A percentile compares a stretch with the other conserved stretches of the same genome.
phyloP scores from a whole-genome alignment of 1,284 basidiomycete genomes.

The Puccinia novopanici region DNA sequence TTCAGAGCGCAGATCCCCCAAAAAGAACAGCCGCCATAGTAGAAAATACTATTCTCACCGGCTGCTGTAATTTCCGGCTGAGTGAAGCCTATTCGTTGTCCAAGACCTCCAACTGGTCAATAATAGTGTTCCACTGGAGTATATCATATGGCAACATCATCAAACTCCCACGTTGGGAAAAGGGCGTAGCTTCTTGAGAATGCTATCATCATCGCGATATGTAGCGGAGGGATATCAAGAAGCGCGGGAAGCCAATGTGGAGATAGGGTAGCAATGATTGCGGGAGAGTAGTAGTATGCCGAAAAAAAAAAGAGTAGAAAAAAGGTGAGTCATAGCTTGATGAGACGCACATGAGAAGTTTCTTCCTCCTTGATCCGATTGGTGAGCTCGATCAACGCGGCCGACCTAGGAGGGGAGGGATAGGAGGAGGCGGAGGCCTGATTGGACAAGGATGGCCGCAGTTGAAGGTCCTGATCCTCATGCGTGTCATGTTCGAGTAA shows the following conservation, averaged over 20 bases:
- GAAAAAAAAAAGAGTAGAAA: too few relatives aligned
- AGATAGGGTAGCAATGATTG: too few relatives aligned
- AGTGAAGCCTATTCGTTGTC: too few relatives aligned
- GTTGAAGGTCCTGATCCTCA: constrained; percentile 6
- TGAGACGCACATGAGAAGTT: not conserved
- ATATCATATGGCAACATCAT: too few relatives aligned
- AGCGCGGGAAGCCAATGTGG: not conserved
- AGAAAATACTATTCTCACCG: not conserved
- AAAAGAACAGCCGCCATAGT: not conserved
- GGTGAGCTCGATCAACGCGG: constrained; percentile 3
- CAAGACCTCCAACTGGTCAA: too few relatives aligned
- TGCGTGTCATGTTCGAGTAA: not conserved
- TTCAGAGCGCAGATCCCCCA: not conserved
- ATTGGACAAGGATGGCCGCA: not conserved
- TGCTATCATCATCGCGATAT: too few relatives aligned
- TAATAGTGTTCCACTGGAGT: too few relatives aligned
- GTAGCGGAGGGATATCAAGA: too few relatives aligned
- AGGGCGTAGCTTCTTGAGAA: too few relatives aligned
- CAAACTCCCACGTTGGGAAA: not conserved
- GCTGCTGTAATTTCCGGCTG: too few relatives aligned
- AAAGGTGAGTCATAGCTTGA: too few relatives aligned
- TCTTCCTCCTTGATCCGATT: constrained; percentile 27
- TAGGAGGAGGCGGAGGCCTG: not conserved
- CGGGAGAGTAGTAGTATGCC: too few relatives aligned
- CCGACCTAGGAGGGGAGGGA: constrained; percentile 6